Base-by-base conservation (phyloP, 805 yeast genomes). In the Kodamaea neixiangensis region DNA sequence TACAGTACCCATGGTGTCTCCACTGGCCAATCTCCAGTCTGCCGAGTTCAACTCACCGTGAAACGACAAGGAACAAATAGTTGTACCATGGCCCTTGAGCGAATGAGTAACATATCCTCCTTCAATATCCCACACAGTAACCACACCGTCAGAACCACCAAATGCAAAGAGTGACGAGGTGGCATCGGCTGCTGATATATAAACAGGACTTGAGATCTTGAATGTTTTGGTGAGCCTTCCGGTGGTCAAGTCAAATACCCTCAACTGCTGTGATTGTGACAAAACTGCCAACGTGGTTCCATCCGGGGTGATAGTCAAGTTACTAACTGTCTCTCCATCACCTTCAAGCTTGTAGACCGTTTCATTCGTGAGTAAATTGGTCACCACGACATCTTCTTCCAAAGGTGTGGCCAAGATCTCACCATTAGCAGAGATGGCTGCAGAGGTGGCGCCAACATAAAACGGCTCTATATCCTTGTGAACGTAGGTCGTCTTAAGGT, bases 71-170 rank as follows among this genome's bases (percentile, higher is more conserved):
- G 94, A 82, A 43, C 96, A 86, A 38, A 93, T 78, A 2, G 96
- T 87, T 10, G 94, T 85, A 17, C 97, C 96, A 66, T 94, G 99
- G 0, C 99, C 98, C 66, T 88, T 87, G 51, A 94, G 78, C 11
- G 89, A 84, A 68, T 94, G 99, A 0, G 99, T 94, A 2, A 87
- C 81, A 57, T 79, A 89, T 1, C 94, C 92, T 33, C 91, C 91
- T 56, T 84, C 92, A 34, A 94, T 78, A 67, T 94, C 99, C 86
- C 96, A 91, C 1, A 94, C 96, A 42, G 89, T 84, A 14, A 92
- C 87, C 39, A 84, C 80, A 44, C 99, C 98, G 67, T 94, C 99
- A 0, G 97, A 87, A 44, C 96, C 91, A 37, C 99, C 99, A 62
- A 94, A 85, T 15, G 97, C 96, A 61, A 92, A 81, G 34, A 94